Base-by-base conservation (phyloP, 163 green algal species). In the Scenedesmus sp. region DNA sequence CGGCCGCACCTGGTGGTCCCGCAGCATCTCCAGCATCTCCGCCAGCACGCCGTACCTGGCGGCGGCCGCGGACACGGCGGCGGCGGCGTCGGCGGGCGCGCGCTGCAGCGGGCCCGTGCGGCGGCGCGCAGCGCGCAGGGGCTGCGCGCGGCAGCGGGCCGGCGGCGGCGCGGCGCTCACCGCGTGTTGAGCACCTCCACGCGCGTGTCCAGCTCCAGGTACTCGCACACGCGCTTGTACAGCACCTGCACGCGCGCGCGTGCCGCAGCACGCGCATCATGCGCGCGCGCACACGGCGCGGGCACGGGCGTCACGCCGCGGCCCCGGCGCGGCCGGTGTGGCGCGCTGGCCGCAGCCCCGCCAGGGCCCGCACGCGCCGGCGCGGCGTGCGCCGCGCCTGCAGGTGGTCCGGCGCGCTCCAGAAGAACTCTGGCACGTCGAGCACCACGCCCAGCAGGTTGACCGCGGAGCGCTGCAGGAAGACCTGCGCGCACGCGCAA, bases 101-200 rank as follows among this genome's bases (percentile, higher is more conserved):
- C 6, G 39, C 39, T 28, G 60, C 26, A 47, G 26, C 10, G 28
- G 60, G 18, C 31, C 11, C 18, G 33, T 4, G 6, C 45, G 42
- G 36, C 39, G 10, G 39, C 39, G 7, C 39, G 39, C 39, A 47
- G 39, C 39, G 10, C 39, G 39, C 7, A 47, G 7, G 10, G 39
- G 7, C 39, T 10, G 39, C 39, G 7, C 10, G 39, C 39, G 39
- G 7, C 7, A 3, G 60, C 31, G 36, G 17, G 29, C 39, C 28
- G 60, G 60, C 20, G 4, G 17, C 47, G 15, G 65, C 50, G 14
- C 65, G 14, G 9, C 14, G 10, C 64, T 44, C 48, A 88, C 9
- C 93, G 85, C 28, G 87, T 89, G 83, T 97, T 97, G 33, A 97
- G 85, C n/a, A 97, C 89, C 80, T 96, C 91, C 22, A 95, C 89